Evolutionary conservation across 1,139 yeast genomes (phyloP).

Genomic region (Geotrichum aggregatum): DNA sequence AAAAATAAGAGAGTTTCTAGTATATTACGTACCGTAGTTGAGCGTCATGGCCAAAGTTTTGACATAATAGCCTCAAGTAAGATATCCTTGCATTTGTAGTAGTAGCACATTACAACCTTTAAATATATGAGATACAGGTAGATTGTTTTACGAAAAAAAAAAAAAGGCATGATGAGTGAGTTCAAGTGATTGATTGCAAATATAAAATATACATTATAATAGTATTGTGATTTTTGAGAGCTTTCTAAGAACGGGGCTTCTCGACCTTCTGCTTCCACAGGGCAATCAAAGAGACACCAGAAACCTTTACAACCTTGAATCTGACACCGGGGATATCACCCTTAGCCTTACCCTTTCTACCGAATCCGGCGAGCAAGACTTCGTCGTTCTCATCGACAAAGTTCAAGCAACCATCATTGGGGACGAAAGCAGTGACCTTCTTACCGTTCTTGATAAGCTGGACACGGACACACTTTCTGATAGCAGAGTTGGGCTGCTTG

Average conservation of each 20-base stretch:
- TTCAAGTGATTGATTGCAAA: constrained; percentile 3
- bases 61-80: too few relatives aligned
- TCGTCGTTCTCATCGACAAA: constrained; percentile 99
- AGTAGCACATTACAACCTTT: too few relatives aligned
- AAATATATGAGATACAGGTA: too few relatives aligned
- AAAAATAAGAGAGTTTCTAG: too few relatives aligned
- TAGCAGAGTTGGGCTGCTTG: constrained; percentile 99
- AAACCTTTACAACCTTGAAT: constrained; percentile 99
- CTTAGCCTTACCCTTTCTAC: constrained; percentile 99
- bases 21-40: too few relatives aligned
- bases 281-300: constrained; percentile 99
- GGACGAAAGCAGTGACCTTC: constrained; percentile 99
- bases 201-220: constrained; percentile 3
- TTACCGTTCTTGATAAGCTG: constrained; percentile 99
- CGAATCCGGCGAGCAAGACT: constrained; percentile 99
- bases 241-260: constrained; percentile 94
- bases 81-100: too few relatives aligned
- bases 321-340: constrained; percentile 99
- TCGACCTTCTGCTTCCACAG: constrained; percentile 99
- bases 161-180: too few relatives aligned
- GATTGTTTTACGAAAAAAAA: too few relatives aligned
- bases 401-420: constrained; percentile 99
- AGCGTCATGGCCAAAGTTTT: too few relatives aligned
- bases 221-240: too few relatives aligned
- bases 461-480: constrained; percentile 99